Conservation (phyloP, 2,329 filamentous ascomycete species). For the Venturia pyrina region DNA sequence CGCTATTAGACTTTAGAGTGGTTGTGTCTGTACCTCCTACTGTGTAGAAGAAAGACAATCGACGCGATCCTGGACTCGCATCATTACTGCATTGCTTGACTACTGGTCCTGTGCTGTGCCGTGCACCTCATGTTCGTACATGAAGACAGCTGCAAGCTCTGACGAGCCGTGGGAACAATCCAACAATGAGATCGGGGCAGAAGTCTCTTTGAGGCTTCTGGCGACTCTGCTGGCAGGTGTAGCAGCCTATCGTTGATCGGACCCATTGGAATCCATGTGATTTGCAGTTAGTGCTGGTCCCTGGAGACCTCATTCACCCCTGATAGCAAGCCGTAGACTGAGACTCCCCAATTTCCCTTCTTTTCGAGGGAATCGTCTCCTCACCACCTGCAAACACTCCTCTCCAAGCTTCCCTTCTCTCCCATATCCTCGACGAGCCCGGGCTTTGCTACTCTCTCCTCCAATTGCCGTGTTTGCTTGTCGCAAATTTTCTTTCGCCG, state of each 20-base stretch:
- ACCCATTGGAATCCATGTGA: neutral
- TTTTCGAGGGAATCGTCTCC: neutral
- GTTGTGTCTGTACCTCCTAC: neutral
- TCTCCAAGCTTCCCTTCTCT: neutral
- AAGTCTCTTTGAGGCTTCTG: neutral
- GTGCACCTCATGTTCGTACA: neutral
- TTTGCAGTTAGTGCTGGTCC: neutral
- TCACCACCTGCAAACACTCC: neutral
- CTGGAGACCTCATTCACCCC: neutral
- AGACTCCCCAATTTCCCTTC: neutral
- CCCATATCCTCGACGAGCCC: neutral
- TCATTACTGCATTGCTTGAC: neutral
- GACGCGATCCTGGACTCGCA: slow-evolving; percentile 1
- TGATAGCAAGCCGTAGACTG: neutral
- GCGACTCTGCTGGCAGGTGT: neutral
- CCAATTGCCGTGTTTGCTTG: neutral
- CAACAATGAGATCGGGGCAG: neutral
- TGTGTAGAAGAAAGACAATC: neutral
- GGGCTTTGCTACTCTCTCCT: neutral
- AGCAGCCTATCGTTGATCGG: neutral
- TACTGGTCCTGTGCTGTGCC: neutral
- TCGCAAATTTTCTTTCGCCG: neutral
- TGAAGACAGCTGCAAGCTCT: neutral
- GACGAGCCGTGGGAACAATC: neutral
- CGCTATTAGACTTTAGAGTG: neutral